These are phyloP conservation scores for Tephrocybe sp. DNA, from an alignment of 768 basidiomycete species.

Conservation along the genomic window DNA sequence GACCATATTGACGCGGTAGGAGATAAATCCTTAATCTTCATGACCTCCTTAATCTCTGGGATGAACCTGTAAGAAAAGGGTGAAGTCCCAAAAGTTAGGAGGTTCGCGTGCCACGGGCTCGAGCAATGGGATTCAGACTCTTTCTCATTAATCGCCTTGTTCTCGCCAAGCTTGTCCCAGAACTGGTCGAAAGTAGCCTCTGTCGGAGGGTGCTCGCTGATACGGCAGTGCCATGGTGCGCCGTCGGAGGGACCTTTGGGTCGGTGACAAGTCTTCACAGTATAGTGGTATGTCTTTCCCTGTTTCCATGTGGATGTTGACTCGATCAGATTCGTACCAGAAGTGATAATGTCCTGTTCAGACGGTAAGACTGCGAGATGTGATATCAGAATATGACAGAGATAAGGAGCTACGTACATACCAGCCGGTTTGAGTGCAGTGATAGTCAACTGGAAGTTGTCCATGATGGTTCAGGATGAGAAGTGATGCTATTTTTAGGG, in stretches of 20 bases:
- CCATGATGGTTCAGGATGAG: conserved; percentile 20
- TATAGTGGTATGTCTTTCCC: conserved; percentile 59
- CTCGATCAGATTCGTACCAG: conserved; percentile 54
- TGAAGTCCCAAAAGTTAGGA: conserved; percentile 11
- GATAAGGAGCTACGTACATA: background rate
- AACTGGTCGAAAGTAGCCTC: conserved; percentile 73
- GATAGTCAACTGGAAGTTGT: conserved; percentile 14
- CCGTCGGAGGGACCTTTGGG: conserved; percentile 53
- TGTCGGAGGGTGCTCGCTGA: conserved; percentile 61
- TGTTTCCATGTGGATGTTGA: conserved; percentile 60
- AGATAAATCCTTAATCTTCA: conserved; percentile 60
- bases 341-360: conserved; percentile 53
- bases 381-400: conserved; percentile 1
- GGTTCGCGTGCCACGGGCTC: conserved; percentile 11
- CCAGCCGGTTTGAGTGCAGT: conserved; percentile 15
- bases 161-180: conserved; percentile 63
- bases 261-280: conserved; percentile 53
- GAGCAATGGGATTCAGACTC: conserved; percentile 39
- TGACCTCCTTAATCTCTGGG: conserved; percentile 59
- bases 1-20: conserved; percentile 68
- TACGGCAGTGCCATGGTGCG: conserved; percentile 65
- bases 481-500: conserved; percentile 14
- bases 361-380: conserved; percentile 51
- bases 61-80: conserved; percentile 50
- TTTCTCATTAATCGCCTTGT: conserved; percentile 69